A percentile compares a stretch with the other conserved stretches of the same genome.
phyloP scores from a whole-genome alignment of 2,329 filamentous ascomycete species.

The Chrysoporthe deuterocubensis region DNA sequence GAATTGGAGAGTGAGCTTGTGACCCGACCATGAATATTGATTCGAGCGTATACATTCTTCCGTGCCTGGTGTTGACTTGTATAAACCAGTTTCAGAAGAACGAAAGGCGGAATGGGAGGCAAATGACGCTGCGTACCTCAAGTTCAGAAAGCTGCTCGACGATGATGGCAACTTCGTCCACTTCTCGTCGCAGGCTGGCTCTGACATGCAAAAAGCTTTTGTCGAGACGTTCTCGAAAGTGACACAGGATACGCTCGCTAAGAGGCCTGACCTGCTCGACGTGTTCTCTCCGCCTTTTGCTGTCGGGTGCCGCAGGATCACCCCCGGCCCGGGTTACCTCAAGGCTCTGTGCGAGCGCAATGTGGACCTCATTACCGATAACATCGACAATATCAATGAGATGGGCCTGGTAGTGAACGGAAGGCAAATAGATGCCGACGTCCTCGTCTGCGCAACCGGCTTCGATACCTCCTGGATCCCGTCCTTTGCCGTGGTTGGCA shows the following conservation, averaged over 20 bases:
- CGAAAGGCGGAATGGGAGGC: neutral
- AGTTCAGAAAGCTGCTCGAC: constrained; percentile 14
- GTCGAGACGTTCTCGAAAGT: constrained; percentile 39
- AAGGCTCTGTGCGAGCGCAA: constrained; percentile 49
- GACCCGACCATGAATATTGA: neutral
- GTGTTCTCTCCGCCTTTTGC: constrained; percentile 41
- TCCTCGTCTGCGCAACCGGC: constrained; percentile 42
- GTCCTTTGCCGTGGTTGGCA: constrained; percentile 32
- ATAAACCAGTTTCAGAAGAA: constrained; percentile 4
- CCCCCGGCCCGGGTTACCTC: constrained; percentile 48
- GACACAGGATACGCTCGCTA: constrained; percentile 32
- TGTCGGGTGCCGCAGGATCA: constrained; percentile 48
- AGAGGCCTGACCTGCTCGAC: constrained; percentile 27
- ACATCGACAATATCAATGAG: constrained; percentile 35
- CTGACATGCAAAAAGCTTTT: constrained; percentile 38
- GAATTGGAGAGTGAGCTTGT: neutral
- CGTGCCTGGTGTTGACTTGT: neutral
- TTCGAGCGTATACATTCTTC: neutral
- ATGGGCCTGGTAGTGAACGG: constrained; percentile 20
- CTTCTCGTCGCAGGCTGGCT: constrained; percentile 34
- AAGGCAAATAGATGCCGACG: constrained; percentile 35
- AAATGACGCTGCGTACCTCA: constrained; percentile 8
- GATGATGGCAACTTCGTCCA: constrained; percentile 12
- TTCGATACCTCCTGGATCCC: constrained; percentile 36
- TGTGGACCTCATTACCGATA: constrained; percentile 37